Evolutionary conservation across 805 yeast genomes (phyloP).

Genomic region (Hanseniaspora taiwanica): DNA sequence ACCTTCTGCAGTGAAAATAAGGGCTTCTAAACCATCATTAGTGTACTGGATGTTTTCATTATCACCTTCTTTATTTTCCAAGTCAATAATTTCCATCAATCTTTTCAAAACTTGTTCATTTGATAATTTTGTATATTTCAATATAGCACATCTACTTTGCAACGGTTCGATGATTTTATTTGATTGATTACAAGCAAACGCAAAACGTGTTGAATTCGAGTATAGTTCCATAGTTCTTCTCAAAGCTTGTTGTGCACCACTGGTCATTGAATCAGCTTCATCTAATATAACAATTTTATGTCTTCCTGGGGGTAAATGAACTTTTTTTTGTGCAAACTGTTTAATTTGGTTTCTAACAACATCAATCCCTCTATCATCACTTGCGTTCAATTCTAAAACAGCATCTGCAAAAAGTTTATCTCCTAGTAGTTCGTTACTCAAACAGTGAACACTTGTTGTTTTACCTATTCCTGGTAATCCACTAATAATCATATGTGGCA

Average conservation of each 20-base stretch:
- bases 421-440: conserved; percentile 76
- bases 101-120: conserved; percentile 79
- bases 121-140: conserved; percentile 66
- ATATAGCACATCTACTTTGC: conserved; percentile 91
- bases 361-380: conserved; percentile 95
- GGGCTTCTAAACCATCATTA: conserved; percentile 84
- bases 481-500: conserved; percentile 94
- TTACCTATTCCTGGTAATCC: conserved; percentile 97
- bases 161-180: conserved; percentile 92
- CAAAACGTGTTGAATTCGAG: conserved; percentile 91
- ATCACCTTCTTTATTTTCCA: too few relatives aligned
- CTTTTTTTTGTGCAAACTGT: conserved; percentile 91
- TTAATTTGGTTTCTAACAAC: conserved; percentile 90
- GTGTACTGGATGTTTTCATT: conserved; percentile 53
- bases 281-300: conserved; percentile 89
- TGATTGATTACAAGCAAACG: conserved; percentile 95
- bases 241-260: conserved; percentile 91
- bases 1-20: conserved; percentile 92
- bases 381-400: conserved; percentile 84
- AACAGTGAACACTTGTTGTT: conserved; percentile 84
- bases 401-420: conserved; percentile 55
- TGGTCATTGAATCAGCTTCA: conserved; percentile 95
- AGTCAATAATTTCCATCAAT: conserved; percentile 52
- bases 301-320: conserved; percentile 72
- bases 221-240: conserved; percentile 92